Base-by-base conservation (phyloP, 371 early-diverging fungal genomes). In the Mortierella sp. region DNA sequence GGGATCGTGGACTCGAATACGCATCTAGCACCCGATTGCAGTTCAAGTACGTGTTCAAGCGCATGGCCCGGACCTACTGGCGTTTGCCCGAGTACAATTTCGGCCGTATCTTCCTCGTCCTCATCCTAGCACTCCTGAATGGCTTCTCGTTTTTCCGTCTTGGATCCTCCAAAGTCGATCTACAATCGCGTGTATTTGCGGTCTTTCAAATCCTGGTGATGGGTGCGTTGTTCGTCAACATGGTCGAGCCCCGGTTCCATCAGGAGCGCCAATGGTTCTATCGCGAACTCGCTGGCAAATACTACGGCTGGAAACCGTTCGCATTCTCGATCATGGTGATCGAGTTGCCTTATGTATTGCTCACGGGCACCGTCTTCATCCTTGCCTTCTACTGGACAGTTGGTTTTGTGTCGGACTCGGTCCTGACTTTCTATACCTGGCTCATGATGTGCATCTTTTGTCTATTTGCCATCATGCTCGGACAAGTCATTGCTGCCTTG, bases 111-210 rank as follows among this genome's bases (percentile, higher is more conserved):
- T 81, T 82, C 59, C 82, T 85, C 61, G 81, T 81, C 41, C 58
- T 78, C 59, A 72, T 86, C 58, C 80, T 84, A 67, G 89, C 86
- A 26, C 80, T 91, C n/a, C 79, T 90, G 42, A 85, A 89, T 57
- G 93, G 93, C 41, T 89, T 94, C 83, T 85, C 92, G 5, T 94
- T 89, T 80, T 90, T 83, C 85, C 85, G 89, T 49, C 79, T 87
- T 4, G 82, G 82, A 17, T 39, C 79, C 51, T 76, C 86, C 24
- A 79, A 87, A 21, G 60, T 82, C 23, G 93, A 92, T 53, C 82
- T 90, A 63, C 89, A 90, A 58, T 90, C 90, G 66, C 83, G 90
- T 56, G 82, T 90, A 56, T 92, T 93, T 75, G 88, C 88, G 39
- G 81, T 93, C 34, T 93, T 93, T 79, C 84, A 87, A 71, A 85